phyloP scores from a whole-genome alignment of 1,284 basidiomycete genomes.

The Cystobasidium sp. region DNA sequence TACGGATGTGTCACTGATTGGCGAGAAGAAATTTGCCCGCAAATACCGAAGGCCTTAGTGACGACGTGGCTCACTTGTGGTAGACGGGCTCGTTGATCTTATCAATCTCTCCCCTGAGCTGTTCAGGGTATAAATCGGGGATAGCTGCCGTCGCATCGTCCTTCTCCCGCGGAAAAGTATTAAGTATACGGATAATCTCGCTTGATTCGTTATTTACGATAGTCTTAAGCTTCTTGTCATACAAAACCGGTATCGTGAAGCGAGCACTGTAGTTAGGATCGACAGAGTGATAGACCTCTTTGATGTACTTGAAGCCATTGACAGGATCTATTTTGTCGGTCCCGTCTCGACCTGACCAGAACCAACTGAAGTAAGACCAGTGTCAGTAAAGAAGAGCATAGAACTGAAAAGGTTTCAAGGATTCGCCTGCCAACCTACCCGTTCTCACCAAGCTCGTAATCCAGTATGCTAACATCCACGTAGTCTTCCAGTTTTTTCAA shows the following conservation, averaged over 20 bases:
- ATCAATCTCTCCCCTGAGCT: conserved; percentile 53
- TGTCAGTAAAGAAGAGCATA: background rate
- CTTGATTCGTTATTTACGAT: conserved; percentile 56
- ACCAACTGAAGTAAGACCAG: background rate
- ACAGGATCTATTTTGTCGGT: conserved; percentile 14
- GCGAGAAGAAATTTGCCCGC: no score
- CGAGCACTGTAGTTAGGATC: conserved; percentile 53
- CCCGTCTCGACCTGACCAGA: conserved; percentile 12
- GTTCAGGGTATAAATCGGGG: conserved; percentile 52
- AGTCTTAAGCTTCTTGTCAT: conserved; percentile 56
- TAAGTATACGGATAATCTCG: conserved; percentile 57
- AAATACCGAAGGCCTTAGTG: background rate
- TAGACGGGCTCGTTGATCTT: conserved; percentile 50
- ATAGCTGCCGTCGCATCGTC: conserved; percentile 31
- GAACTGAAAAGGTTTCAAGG: background rate
- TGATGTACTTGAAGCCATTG: conserved; percentile 46
- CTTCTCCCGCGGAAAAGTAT: conserved; percentile 47
- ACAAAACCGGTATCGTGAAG: conserved; percentile 56
- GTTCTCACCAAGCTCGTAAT: conserved; percentile 50
- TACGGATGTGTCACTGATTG: no score
- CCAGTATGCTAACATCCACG: conserved; percentile 45
- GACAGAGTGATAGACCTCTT: conserved; percentile 55
- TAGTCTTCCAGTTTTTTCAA: conserved; percentile 56
- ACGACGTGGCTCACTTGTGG: background rate
- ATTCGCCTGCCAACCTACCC: conserved; percentile 7